Percentiles rank a stretch among this genome's conserved stretches.
Conservation (phyloP, 2,329 filamentous ascomycete species). For the Mollisia scopiformis region DNA sequence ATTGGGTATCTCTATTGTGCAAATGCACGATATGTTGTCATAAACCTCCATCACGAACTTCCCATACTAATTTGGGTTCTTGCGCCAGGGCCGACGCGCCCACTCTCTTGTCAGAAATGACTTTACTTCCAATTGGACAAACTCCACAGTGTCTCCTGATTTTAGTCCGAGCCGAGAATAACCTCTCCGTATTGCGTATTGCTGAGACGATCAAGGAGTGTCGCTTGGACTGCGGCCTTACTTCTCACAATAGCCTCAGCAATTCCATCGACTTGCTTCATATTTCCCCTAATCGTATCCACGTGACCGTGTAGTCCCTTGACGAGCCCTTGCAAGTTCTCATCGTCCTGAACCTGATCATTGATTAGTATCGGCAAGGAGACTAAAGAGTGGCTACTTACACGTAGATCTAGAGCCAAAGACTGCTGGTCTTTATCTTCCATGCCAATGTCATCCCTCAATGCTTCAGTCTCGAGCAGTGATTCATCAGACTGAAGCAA, state of each 20-base stretch:
- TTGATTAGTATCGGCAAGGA: not conserved
- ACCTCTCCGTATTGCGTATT: conserved; percentile 34
- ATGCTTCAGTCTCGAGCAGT: conserved; percentile 5
- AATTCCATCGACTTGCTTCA: conserved; percentile 35
- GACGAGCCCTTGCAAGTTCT: conserved; percentile 30
- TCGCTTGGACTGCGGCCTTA: conserved; percentile 36
- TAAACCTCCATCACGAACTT: not conserved
- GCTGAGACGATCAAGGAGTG: conserved; percentile 35
- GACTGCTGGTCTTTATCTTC: not conserved
- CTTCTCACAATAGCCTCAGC: conserved; percentile 33
- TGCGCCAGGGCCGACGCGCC: not conserved
- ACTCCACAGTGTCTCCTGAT: not conserved
- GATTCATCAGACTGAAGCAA: conserved; percentile 29
- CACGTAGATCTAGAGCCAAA: conserved; percentile 18
- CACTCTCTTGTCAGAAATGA: not conserved
- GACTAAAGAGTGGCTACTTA: conserved; percentile 19
- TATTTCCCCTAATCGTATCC: conserved; percentile 36
- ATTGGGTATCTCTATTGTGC: conserved; percentile 13
- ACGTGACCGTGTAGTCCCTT: conserved; percentile 35
- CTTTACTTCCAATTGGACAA: not conserved
- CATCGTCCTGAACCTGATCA: conserved; percentile 29
- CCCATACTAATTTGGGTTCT: not conserved
- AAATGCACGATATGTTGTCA: not conserved
- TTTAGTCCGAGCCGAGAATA: conserved; percentile 29
- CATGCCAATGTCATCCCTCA: conserved; percentile 25